These are phyloP conservation scores for Phymatotrichopsis omnivora DNA, from an alignment of 2,329 filamentous ascomycete species.

Conservation along the genomic window DNA sequence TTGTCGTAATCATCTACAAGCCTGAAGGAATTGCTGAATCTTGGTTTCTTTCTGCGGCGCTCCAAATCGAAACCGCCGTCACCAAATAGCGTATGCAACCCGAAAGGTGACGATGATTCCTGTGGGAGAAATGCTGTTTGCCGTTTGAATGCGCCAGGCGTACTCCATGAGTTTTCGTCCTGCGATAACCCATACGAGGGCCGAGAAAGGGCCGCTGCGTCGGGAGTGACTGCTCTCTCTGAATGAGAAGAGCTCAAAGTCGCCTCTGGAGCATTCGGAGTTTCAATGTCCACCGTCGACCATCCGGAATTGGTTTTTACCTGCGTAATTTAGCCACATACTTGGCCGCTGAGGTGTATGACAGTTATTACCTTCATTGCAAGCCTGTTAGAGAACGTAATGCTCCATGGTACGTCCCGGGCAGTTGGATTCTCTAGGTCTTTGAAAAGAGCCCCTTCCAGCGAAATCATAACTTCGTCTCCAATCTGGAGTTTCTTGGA, in stretches of 20 bases:
- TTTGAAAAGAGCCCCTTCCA: constrained; percentile 25
- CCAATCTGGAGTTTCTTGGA: constrained; percentile 27
- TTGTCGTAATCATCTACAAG: constrained; percentile 16
- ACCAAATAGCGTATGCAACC: constrained; percentile 8
- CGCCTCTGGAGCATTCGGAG: neutral
- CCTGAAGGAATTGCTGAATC: constrained; percentile 23
- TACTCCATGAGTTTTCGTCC: constrained; percentile 15
- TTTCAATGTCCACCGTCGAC: constrained; percentile 13
- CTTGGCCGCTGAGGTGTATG: too few species aligned
- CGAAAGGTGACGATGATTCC: constrained; percentile 9
- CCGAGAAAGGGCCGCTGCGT: neutral
- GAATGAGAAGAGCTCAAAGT: neutral
- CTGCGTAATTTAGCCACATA: constrained; percentile 1
- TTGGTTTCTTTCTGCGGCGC: constrained; percentile 18
- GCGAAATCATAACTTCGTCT: constrained; percentile 26
- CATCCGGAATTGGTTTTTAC: constrained; percentile 15
- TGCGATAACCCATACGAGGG: constrained; percentile 10
- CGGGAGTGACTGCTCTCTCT: neutral
- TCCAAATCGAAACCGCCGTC: constrained; percentile 18
- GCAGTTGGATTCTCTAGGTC: constrained; percentile 13
- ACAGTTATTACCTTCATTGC: constrained; percentile 22
- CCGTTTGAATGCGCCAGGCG: constrained; percentile 17
- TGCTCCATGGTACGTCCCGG: constrained; percentile 23
- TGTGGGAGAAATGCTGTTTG: constrained; percentile 4
- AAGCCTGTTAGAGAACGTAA: constrained; percentile 16